Conservation (phyloP, 305 asterid genomes). For the Fraxinus xanthoxyloides region DNA sequence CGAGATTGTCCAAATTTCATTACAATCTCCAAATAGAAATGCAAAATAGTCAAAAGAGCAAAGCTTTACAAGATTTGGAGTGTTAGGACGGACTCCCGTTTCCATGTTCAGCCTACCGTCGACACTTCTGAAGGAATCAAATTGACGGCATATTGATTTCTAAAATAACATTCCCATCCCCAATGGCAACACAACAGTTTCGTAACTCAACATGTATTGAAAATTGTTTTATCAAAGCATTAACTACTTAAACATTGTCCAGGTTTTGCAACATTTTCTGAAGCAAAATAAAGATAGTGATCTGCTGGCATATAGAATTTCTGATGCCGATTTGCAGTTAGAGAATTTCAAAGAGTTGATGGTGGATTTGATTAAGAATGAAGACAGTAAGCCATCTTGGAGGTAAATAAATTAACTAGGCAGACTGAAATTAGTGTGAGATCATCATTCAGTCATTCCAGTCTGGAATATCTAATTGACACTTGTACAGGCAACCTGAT, state of each 20-base stretch:
- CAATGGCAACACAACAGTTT: slow-evolving; percentile 4
- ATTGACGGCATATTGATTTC: background rate
- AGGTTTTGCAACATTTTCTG: slow-evolving; percentile 81
- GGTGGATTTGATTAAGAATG: slow-evolving; percentile 57
- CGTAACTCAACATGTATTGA: background rate
- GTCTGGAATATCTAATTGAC: slow-evolving; percentile 32
- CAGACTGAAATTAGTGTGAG: slow-evolving; percentile 5
- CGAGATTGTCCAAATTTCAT: slow-evolving; percentile 4
- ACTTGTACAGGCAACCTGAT: slow-evolving; percentile 67
- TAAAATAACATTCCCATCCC: background rate
- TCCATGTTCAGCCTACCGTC: slow-evolving; percentile 14
- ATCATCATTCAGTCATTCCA: slow-evolving; percentile 14
- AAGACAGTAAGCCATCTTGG: slow-evolving; percentile 58
- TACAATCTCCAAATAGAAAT: background rate
- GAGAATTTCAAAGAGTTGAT: slow-evolving; percentile 61
- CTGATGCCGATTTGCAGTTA: slow-evolving; percentile 58
- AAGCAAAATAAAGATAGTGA: slow-evolving; percentile 73
- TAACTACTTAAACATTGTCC: slow-evolving; percentile 23
- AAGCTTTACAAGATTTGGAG: background rate
- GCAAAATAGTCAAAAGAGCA: slow-evolving; percentile 18
- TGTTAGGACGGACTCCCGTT: background rate
- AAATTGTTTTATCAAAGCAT: background rate
- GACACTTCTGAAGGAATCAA: background rate
- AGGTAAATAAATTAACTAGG: slow-evolving; percentile 53
- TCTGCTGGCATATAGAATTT: slow-evolving; percentile 33